Evolutionary conservation across 2,329 filamentous ascomycete genomes (phyloP).

Genomic region (Microcera coccophila): DNA sequence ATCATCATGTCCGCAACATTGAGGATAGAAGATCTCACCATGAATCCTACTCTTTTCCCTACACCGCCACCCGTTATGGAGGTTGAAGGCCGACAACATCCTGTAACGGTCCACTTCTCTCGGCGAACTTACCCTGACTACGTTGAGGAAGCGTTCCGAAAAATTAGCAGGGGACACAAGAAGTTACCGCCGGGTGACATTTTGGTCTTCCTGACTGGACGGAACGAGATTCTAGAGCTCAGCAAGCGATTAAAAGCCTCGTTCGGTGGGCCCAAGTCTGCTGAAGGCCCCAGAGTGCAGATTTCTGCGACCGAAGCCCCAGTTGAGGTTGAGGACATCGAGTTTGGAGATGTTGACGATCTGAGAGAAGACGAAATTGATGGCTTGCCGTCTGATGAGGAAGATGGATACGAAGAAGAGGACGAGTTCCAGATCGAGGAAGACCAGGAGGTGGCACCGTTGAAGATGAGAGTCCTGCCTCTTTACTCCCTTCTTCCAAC

Average conservation of each 20-base stretch:
- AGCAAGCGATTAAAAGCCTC: slow-evolving; percentile 71
- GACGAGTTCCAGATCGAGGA: slow-evolving; percentile 69
- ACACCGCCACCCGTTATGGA: slow-evolving; percentile 77
- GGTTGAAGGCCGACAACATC: slow-evolving; percentile 86
- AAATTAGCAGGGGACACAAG: slow-evolving; percentile 80
- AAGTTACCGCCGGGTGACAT: slow-evolving; percentile 90
- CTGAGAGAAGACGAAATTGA: slow-evolving; percentile 58
- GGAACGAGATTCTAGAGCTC: slow-evolving; percentile 85
- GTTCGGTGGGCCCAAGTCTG: slow-evolving; percentile 55
- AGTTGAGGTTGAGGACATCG: slow-evolving; percentile 80
- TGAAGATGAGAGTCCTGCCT: slow-evolving; percentile 83
- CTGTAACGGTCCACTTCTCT: slow-evolving; percentile 86
- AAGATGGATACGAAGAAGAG: slow-evolving; percentile 55
- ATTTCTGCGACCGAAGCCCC: slow-evolving; percentile 74
- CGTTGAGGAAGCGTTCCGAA: slow-evolving; percentile 82
- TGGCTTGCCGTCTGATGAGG: slow-evolving; percentile 54
- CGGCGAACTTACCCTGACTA: slow-evolving; percentile 81
- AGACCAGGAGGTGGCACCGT: slow-evolving; percentile 54
- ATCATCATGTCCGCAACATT: slow-evolving; percentile 98
- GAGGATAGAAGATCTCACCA: slow-evolving; percentile 82
- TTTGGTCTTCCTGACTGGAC: slow-evolving; percentile 89
- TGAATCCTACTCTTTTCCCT: slow-evolving; percentile 76
- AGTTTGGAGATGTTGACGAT: slow-evolving; percentile 70
- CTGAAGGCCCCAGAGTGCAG: slow-evolving; percentile 63
- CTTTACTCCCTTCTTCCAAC: slow-evolving; percentile 91